A percentile compares a stretch with the other conserved stretches of the same genome.
These are phyloP conservation scores for Jamesozyma gamospora DNA, from an alignment of 805 yeast genomes.

Conservation along the genomic window DNA sequence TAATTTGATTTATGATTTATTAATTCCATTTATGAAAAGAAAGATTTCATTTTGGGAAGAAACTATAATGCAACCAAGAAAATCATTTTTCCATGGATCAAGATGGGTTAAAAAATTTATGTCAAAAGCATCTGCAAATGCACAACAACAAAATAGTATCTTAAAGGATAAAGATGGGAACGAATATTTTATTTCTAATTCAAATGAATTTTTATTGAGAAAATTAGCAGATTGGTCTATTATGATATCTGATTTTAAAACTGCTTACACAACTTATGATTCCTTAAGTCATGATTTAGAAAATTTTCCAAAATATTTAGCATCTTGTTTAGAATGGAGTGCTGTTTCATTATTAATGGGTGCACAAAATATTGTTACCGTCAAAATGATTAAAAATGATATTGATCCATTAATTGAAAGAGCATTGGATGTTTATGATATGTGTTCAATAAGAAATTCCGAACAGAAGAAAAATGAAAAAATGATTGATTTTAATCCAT, in stretches of 20 bases:
- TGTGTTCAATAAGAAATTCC: conserved; percentile 21
- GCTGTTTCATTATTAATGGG: conserved; percentile 62
- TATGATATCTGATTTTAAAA: conserved; percentile 80
- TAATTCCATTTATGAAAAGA: conserved; percentile 75
- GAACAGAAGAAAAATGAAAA: not conserved
- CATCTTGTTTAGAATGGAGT: conserved; percentile 83
- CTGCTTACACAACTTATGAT: conserved; percentile 78
- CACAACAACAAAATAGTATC: conserved; percentile 10
- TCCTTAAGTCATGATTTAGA: conserved; percentile 66
- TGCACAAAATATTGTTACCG: conserved; percentile 33
- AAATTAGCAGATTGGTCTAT: conserved; percentile 88
- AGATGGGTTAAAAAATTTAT: conserved; percentile 41
- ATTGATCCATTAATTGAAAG: conserved; percentile 33
- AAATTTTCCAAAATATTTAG: conserved; percentile 38
- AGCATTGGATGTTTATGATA: conserved; percentile 28
- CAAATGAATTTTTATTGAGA: conserved; percentile 66
- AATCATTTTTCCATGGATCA: conserved; percentile 62
- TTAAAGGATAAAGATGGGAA: conserved; percentile 39
- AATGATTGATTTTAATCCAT: not conserved
- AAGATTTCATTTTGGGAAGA: conserved; percentile 82
- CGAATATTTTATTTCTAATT: conserved; percentile 49
- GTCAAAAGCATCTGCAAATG: conserved; percentile 9
- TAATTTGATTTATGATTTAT: conserved; percentile 15
- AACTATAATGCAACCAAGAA: conserved; percentile 63
- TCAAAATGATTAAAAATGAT: conserved; percentile 35